Conservation (phyloP, 176 grass and related monocot species). For the Pontederia crassipes region DNA sequence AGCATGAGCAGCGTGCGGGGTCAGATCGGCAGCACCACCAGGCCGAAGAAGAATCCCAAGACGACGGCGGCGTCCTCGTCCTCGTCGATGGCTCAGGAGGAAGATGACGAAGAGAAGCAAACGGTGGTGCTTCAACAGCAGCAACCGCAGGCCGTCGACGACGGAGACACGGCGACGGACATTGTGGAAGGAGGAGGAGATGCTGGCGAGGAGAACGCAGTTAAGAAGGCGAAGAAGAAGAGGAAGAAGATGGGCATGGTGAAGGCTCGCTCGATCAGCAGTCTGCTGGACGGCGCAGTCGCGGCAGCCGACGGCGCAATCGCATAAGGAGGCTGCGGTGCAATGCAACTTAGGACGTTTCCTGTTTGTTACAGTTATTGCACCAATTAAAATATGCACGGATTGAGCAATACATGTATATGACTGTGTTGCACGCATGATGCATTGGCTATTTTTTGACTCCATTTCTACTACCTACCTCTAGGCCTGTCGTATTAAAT, state of each 20-base stretch:
- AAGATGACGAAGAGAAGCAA: background rate
- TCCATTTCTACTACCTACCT: too few relatives aligned
- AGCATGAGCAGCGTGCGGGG: constrained; percentile 21
- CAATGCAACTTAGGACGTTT: background rate
- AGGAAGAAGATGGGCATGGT: constrained; percentile 7
- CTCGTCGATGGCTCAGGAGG: background rate
- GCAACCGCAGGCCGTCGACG: background rate
- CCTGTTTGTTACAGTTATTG: too few relatives aligned
- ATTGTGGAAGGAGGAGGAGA: background rate
- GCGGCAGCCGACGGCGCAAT: background rate
- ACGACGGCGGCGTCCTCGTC: background rate
- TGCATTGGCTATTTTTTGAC: too few relatives aligned
- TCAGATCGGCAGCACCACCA: constrained; percentile 41
- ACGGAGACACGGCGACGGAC: too few relatives aligned
- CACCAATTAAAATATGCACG: too few relatives aligned
- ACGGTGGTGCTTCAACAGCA: background rate
- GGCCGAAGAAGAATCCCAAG: background rate
- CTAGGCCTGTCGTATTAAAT: too few relatives aligned
- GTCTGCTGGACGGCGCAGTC: background rate
- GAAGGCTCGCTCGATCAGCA: constrained; percentile 17
- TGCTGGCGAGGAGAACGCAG: background rate
- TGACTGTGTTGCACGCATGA: too few relatives aligned
- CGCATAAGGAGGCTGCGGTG: background rate
- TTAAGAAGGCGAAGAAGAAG: background rate
- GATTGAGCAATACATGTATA: too few relatives aligned